Evolutionary conservation across 1,139 yeast species (phyloP).

Genomic region (Blastobotrys malaysiensis): DNA sequence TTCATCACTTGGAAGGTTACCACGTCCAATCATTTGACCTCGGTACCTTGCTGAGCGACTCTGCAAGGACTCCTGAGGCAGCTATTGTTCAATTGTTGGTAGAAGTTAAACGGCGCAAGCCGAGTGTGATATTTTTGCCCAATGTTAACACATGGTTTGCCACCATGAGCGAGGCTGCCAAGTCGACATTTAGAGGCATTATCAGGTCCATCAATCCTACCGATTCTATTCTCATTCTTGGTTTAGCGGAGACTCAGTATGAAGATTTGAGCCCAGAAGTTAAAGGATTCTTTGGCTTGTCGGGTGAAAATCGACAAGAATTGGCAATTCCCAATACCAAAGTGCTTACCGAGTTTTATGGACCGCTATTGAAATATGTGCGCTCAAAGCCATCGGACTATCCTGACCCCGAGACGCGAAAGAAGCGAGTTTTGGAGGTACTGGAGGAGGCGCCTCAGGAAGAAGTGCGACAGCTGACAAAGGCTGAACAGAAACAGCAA

Average conservation of each 20-base stretch:
- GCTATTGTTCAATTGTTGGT: constrained; percentile 76
- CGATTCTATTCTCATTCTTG: constrained; percentile 74
- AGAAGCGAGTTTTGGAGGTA: constrained; percentile 37
- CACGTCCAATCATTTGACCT: constrained; percentile 84
- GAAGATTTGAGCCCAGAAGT: constrained; percentile 33
- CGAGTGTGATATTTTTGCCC: constrained; percentile 80
- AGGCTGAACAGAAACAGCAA: constrained; percentile 41
- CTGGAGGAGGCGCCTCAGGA: constrained; percentile 40
- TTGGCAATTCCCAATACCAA: constrained; percentile 42
- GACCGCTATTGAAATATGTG: constrained; percentile 50
- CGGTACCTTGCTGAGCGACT: constrained; percentile 71
- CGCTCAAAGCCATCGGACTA: constrained; percentile 58
- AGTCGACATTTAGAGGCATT: constrained; percentile 65
- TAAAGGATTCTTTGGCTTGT: constrained; percentile 50
- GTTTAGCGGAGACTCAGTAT: constrained; percentile 56
- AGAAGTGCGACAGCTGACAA: constrained; percentile 22
- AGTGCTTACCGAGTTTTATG: constrained; percentile 53
- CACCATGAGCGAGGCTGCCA: constrained; percentile 63
- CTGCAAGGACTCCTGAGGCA: constrained; percentile 80
- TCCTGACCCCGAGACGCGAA: constrained; percentile 35
- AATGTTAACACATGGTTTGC: constrained; percentile 73
- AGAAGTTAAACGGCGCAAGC: constrained; percentile 88
- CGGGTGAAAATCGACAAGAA: constrained; percentile 43
- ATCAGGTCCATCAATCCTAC: constrained; percentile 63
- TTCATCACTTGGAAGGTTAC: constrained; percentile 82